These are phyloP conservation scores for Grosmannia huntii DNA, from an alignment of 2,329 filamentous ascomycete species.

Conservation along the genomic window DNA sequence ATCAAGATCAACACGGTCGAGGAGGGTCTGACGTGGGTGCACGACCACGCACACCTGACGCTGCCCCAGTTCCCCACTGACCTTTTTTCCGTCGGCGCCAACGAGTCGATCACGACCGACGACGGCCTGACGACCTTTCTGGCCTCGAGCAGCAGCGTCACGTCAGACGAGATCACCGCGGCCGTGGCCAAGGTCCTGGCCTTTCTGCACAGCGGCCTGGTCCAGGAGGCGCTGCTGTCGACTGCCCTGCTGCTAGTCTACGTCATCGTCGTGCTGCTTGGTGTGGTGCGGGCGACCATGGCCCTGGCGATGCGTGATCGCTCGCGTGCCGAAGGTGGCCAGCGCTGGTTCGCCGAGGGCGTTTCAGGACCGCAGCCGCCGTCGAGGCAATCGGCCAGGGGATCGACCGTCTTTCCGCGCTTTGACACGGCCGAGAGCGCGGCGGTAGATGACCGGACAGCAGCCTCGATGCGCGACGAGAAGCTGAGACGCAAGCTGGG, in stretches of 20 bases:
- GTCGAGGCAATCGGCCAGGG: background rate
- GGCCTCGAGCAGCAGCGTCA: slow-evolving; percentile 57
- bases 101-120: slow-evolving; percentile 44
- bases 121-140: slow-evolving; percentile 57
- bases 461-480: slow-evolving; percentile 16
- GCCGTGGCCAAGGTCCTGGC: slow-evolving; percentile 59
- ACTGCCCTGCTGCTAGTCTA: slow-evolving; percentile 62
- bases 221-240: slow-evolving; percentile 70
- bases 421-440: slow-evolving; percentile 6
- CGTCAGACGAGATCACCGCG: slow-evolving; percentile 69
- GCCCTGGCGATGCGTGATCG: slow-evolving; percentile 49
- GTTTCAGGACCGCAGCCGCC: background rate
- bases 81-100: slow-evolving; percentile 71
- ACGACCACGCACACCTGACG: slow-evolving; percentile 69
- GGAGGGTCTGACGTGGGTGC: slow-evolving; percentile 85
- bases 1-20: slow-evolving; percentile 78
- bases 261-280: slow-evolving; percentile 63
- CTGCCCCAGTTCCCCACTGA: slow-evolving; percentile 70
- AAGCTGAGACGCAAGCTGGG: slow-evolving; percentile 10
- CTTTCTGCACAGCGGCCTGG: slow-evolving; percentile 54
- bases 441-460: slow-evolving; percentile 7
- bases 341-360: slow-evolving; percentile 16
- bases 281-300: slow-evolving; percentile 51
- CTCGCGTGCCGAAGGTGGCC: slow-evolving; percentile 46
- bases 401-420: slow-evolving; percentile 2